Percentiles rank a stretch among this genome's conserved stretches.
These are phyloP conservation scores for Cryptococcus sp. DNA, from an alignment of 1,284 basidiomycete species.

Conservation along the genomic window DNA sequence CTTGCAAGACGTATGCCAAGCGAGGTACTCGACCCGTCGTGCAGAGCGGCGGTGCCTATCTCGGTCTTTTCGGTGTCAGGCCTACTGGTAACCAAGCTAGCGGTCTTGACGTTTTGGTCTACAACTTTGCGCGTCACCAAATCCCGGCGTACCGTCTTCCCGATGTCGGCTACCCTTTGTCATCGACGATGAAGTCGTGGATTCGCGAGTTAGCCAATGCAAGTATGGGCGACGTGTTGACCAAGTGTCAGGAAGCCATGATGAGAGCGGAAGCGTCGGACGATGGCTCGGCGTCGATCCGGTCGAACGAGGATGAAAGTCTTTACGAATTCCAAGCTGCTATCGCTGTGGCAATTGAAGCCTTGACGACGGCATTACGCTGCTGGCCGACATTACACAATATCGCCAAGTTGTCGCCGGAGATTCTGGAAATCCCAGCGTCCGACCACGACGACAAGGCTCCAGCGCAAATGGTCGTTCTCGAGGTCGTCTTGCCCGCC, in stretches of 20 bases:
- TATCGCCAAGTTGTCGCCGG: constrained; percentile 55
- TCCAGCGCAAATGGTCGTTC: constrained; percentile 54
- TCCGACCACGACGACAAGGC: constrained; percentile 44
- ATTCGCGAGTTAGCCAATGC: constrained; percentile 51
- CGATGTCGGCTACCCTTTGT: constrained; percentile 53
- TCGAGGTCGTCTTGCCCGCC: constrained; percentile 56
- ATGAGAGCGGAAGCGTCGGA: constrained; percentile 45
- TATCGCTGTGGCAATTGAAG: constrained; percentile 56
- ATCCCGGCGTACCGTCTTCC: constrained; percentile 59
- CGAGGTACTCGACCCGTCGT: constrained; percentile 57
- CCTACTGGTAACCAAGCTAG: constrained; percentile 47
- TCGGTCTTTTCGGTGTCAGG: constrained; percentile 57
- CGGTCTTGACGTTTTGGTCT: constrained; percentile 56
- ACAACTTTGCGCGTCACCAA: constrained; percentile 59
- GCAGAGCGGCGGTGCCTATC: constrained; percentile 57
- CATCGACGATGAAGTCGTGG: constrained; percentile 52
- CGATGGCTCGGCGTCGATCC: constrained; percentile 34
- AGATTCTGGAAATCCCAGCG: constrained; percentile 56
- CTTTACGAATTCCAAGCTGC: constrained; percentile 57
- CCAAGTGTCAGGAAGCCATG: constrained; percentile 52
- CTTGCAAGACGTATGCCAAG: constrained; percentile 58
- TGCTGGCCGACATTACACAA: constrained; percentile 55
- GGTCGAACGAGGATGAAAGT: constrained; percentile 44
- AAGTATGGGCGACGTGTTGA: constrained; percentile 54
- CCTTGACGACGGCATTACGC: constrained; percentile 53